phyloP scores from a whole-genome alignment of 352 stramenopile species.

The Pythium graminicola region DNA sequence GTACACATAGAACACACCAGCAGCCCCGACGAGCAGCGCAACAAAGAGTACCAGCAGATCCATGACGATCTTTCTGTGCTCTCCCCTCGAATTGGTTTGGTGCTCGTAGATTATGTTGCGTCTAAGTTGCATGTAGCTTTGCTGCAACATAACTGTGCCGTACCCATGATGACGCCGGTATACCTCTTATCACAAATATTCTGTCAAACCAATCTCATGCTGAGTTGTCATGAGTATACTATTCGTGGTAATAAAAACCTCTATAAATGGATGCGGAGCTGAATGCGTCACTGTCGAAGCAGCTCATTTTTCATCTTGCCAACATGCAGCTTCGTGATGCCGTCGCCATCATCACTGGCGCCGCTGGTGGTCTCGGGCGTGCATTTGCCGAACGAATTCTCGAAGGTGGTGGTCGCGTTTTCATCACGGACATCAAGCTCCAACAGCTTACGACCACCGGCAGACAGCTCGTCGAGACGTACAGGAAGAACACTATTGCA shows the following conservation, averaged over 20 bases:
- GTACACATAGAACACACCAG: slow-evolving; percentile 57
- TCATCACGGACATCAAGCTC: slow-evolving; percentile 69
- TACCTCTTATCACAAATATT: no score
- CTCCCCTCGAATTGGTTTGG: slow-evolving; percentile 9
- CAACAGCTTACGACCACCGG: slow-evolving; percentile 42
- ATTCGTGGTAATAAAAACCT: background rate
- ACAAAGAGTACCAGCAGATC: slow-evolving; percentile 36
- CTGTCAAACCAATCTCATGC: no score
- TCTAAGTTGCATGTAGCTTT: background rate
- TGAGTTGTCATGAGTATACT: no score
- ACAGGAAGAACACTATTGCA: slow-evolving; percentile 40
- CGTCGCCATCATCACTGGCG: slow-evolving; percentile 70
- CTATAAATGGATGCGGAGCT: background rate
- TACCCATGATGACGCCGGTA: background rate
- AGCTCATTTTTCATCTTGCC: no score
- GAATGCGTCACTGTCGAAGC: background rate
- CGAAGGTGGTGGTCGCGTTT: slow-evolving; percentile 37
- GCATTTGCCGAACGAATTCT: slow-evolving; percentile 59
- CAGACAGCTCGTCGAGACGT: slow-evolving; percentile 42
- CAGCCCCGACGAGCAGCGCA: slow-evolving; percentile 48
- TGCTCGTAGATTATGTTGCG: slow-evolving; percentile 12
- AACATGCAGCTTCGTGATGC: slow-evolving; percentile 53
- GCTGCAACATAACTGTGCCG: background rate
- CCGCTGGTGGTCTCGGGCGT: slow-evolving; percentile 49
- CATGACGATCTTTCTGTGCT: slow-evolving; percentile 9